Conservation (phyloP, 2,329 filamentous ascomycete species). For the Lasiodiplodia hormozganensis region DNA sequence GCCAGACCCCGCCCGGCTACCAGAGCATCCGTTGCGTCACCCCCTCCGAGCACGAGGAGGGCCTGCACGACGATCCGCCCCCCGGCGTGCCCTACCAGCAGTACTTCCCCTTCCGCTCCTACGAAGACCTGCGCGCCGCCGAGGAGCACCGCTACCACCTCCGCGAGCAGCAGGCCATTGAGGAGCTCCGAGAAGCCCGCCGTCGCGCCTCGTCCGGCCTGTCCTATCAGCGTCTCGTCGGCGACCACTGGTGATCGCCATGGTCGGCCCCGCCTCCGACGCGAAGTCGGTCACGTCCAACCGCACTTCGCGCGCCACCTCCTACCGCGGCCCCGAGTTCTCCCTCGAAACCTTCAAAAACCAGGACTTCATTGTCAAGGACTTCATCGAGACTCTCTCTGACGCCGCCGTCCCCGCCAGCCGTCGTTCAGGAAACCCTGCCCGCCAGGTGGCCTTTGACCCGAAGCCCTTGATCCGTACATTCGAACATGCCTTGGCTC, state of each 20-base stretch:
- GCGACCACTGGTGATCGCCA: conserved; percentile 33
- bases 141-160: conserved; percentile 17
- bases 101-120: conserved; percentile 29
- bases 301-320: conserved; percentile 48
- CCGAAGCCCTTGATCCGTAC: conserved; percentile 95
- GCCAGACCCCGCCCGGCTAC: conserved; percentile 29
- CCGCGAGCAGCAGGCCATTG: conserved; percentile 19
- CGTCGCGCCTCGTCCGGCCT: conserved; percentile 25
- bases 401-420: conserved; percentile 81
- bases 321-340: conserved; percentile 76
- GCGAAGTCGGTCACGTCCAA: conserved; percentile 51
- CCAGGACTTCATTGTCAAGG: conserved; percentile 92
- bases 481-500: conserved; percentile 79
- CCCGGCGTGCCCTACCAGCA: conserved; percentile 30
- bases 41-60: conserved; percentile 27
- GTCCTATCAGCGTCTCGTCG: conserved; percentile 18
- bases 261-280: conserved; percentile 48
- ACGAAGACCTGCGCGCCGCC: conserved; percentile 29
- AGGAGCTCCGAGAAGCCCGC: conserved; percentile 28
- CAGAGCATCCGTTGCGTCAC: conserved; percentile 29
- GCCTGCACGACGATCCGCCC: conserved; percentile 28
- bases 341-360: conserved; percentile 76
- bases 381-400: conserved; percentile 93
- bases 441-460: conserved; percentile 70
- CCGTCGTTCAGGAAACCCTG: conserved; percentile 71